These are phyloP conservation scores for Saccharomycopsis javanensis DNA, from an alignment of 805 yeast species.

Conservation along the genomic window DNA sequence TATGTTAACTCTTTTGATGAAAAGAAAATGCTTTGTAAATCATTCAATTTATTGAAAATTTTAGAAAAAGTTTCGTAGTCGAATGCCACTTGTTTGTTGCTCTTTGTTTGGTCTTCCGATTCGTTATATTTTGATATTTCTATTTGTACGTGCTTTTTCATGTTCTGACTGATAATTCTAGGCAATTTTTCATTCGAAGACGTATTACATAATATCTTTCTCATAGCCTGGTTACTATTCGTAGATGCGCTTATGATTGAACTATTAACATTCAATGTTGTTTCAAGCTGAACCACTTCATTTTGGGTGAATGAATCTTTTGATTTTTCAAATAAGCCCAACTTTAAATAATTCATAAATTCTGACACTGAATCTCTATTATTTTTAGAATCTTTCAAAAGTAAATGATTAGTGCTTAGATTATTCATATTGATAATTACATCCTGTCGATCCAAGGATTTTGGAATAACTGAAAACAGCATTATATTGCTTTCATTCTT, in stretches of 20 bases:
- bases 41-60: not conserved
- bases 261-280: not conserved
- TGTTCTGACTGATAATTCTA: not conserved
- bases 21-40: not conserved
- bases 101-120: not conserved
- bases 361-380: not conserved
- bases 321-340: constrained; percentile 2
- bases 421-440: not conserved
- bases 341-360: not conserved
- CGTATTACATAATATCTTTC: not conserved
- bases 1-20: constrained; percentile 1
- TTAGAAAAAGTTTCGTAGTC: not conserved
- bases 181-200: not conserved
- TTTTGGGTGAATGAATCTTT: constrained; percentile 8
- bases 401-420: not conserved
- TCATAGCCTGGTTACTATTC: not conserved
- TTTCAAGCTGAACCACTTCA: constrained; percentile 12
- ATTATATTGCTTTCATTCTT: not conserved
- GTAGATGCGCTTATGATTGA: not conserved
- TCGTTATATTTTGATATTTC: not conserved
- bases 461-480: constrained; percentile 1
- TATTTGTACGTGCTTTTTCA: not conserved
- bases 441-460: not conserved
- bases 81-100: not conserved
- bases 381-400: not conserved